Percentiles rank a stretch among this genome's conserved stretches.
Evolutionary conservation across 2,329 filamentous ascomycete genomes (phyloP).

Genomic region (Aspergillaceae sp.): DNA sequence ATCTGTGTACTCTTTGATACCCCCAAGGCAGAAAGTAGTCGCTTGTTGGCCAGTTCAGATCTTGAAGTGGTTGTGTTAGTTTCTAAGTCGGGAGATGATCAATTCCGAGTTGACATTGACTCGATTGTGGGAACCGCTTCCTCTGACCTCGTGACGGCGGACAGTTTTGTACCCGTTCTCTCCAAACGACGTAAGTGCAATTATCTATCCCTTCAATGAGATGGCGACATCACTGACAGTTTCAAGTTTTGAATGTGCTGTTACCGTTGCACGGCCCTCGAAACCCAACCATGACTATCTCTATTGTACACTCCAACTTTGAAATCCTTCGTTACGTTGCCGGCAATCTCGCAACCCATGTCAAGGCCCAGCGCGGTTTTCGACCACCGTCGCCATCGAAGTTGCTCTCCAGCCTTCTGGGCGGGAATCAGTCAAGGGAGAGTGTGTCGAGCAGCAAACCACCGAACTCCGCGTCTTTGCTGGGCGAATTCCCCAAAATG

Average conservation of each 20-base stretch:
- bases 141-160: conserved; percentile 62
- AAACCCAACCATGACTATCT: conserved; percentile 42
- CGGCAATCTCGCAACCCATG: conserved; percentile 54
- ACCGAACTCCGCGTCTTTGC: conserved; percentile 26
- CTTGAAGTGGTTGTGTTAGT: conserved; percentile 53
- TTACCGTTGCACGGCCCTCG: conserved; percentile 59
- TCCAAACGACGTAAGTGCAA: conserved; percentile 58
- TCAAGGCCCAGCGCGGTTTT: conserved; percentile 52
- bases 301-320: conserved; percentile 67
- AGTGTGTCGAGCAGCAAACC: conserved; percentile 25
- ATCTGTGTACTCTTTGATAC: conserved; percentile 32
- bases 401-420: conserved; percentile 73
- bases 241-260: conserved; percentile 61
- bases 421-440: conserved; percentile 42
- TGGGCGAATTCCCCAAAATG: conserved; percentile 40
- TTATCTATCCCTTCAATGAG: neutral
- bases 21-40: conserved; percentile 19
- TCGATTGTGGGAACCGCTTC: conserved; percentile 64
- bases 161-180: conserved; percentile 66
- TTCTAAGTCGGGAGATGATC: conserved; percentile 57
- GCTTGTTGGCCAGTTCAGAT: conserved; percentile 25
- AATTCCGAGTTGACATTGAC: conserved; percentile 49
- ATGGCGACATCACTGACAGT: conserved; percentile 1
- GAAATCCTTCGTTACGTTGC: conserved; percentile 65
- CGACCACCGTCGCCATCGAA: conserved; percentile 83